Percentiles rank a stretch among this genome's conserved stretches.
Evolutionary conservation across 2,329 filamentous ascomycete genomes (phyloP).

Genomic region (Epicoccum nigrum): DNA sequence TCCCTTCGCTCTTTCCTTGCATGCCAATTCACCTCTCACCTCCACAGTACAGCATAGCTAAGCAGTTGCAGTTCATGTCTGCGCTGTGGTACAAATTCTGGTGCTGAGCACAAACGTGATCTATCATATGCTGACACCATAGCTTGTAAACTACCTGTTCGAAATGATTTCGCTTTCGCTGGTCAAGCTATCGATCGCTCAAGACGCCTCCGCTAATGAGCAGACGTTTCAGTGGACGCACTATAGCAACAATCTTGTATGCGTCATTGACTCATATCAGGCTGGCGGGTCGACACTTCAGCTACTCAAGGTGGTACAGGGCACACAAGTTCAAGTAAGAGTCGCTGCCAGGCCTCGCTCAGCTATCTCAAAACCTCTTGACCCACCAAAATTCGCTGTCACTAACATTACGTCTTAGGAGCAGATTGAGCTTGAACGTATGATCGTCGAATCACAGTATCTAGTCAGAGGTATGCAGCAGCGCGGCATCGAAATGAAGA

Average conservation of each 20-base stretch:
- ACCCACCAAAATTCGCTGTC: not conserved
- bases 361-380: not conserved
- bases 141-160: constrained; percentile 12
- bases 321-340: constrained; percentile 52
- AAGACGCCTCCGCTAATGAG: constrained; percentile 34
- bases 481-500: constrained; percentile 35
- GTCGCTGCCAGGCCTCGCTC: constrained; percentile 2
- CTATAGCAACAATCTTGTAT: constrained; percentile 36
- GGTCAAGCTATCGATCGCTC: constrained; percentile 42
- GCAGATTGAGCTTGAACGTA: constrained; percentile 31
- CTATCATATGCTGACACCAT: constrained; percentile 20
- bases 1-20: constrained; percentile 23
- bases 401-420: constrained; percentile 27
- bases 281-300: constrained; percentile 30
- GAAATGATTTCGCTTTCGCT: constrained; percentile 44
- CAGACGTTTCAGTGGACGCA: constrained; percentile 47
- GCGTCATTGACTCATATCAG: constrained; percentile 42
- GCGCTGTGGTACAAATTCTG: not conserved
- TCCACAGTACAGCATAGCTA: not conserved
- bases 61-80: not conserved
- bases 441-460: constrained; percentile 27
- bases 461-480: constrained; percentile 28
- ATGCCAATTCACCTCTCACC: constrained; percentile 1
- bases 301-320: constrained; percentile 50
- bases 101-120: not conserved